These are phyloP conservation scores for Lactarius psammicola DNA, from an alignment of 768 basidiomycete species.

Conservation along the genomic window DNA sequence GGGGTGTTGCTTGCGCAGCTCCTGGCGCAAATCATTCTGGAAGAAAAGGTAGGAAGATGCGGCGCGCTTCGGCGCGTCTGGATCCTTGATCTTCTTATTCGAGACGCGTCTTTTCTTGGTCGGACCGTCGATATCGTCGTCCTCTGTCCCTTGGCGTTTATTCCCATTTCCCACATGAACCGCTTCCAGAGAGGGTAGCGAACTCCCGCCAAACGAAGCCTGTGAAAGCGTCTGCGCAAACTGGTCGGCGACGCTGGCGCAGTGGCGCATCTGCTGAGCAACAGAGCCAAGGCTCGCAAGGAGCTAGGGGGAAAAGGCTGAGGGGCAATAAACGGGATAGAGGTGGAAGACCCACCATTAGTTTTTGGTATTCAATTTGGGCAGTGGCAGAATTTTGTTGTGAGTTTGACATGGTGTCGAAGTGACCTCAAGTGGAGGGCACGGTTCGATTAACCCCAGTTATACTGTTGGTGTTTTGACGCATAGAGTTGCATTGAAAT, in stretches of 20 bases:
- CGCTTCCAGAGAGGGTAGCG: not conserved
- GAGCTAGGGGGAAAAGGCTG: conserved; percentile 43
- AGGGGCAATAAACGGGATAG: not conserved
- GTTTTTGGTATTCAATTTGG: conserved; percentile 35
- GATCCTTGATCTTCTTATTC: conserved; percentile 76
- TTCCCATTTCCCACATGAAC: conserved; percentile 30
- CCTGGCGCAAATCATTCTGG: conserved; percentile 85
- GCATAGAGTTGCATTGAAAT: conserved; percentile 6
- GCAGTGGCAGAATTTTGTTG: conserved; percentile 29
- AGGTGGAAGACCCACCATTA: conserved; percentile 30
- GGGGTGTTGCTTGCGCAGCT: conserved; percentile 65
- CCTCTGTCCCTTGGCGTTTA: conserved; percentile 50
- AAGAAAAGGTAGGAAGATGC: conserved; percentile 91
- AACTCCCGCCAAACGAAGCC: conserved; percentile 34
- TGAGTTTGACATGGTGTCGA: conserved; percentile 27
- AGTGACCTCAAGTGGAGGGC: not conserved
- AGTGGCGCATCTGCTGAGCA: conserved; percentile 62
- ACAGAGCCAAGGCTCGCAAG: conserved; percentile 52
- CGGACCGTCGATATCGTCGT: conserved; percentile 32
- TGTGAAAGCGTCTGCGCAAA: conserved; percentile 52
- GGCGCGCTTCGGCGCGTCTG: conserved; percentile 92
- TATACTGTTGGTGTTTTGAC: not conserved
- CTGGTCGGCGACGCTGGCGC: conserved; percentile 57
- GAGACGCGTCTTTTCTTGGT: conserved; percentile 50
- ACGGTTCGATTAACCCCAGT: not conserved